Base-by-base conservation (phyloP, 2,329 filamentous ascomycete species). In the Ophiostoma quercus region DNA sequence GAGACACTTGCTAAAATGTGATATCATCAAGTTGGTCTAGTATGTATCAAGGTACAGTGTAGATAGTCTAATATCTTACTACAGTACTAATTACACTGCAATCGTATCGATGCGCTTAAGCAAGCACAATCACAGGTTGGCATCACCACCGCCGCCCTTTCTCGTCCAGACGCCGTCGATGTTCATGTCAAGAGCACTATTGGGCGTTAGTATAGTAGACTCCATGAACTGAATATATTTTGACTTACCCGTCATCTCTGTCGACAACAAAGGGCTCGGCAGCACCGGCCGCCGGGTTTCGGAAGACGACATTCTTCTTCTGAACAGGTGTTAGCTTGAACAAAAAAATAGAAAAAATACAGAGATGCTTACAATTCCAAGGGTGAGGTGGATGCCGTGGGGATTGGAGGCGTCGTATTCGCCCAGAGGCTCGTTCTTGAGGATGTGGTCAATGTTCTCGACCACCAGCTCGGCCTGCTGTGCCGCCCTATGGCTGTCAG, bases 301-400 rank as follows among this genome's bases (percentile, higher is more conserved):
- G 51, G 69, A 73, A 73, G 2, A 71, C 57, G 25, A 73, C 60
- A 54, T 71, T 73, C 29, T 71, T 71, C 25, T 67, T 71, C 71
- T 72, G 25, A 8, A 29, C 51, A 8, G 57, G 4, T 29, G 57
- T 62, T 62, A 62, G 57, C 3, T 57, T 25, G 1, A 8, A 29
- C 2, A 6, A 25, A 8, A 25, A n/a, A n/a, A n/a, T n/a, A n/a
- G 5, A 1, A 3, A 8, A 16, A 25, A 25, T 12, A 57, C 16
- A 7, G 7, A 6, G 25, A 16, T 7, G 1, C 57, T 29, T 65
- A 72, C 71, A 25, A 72, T 54, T 7, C 71, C 71, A 5, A 73
- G 66, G 2, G 70, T 71, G 47, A 73, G 41, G 54, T 73, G 71
- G 34, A 73, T 73, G 39, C 7, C 71, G 6, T 67, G 54, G n/a